Percentiles rank a stretch among this genome's conserved stretches.
These are phyloP conservation scores for Nicotiana otophora DNA, from an alignment of 257 asterid species.

Conservation along the genomic window DNA sequence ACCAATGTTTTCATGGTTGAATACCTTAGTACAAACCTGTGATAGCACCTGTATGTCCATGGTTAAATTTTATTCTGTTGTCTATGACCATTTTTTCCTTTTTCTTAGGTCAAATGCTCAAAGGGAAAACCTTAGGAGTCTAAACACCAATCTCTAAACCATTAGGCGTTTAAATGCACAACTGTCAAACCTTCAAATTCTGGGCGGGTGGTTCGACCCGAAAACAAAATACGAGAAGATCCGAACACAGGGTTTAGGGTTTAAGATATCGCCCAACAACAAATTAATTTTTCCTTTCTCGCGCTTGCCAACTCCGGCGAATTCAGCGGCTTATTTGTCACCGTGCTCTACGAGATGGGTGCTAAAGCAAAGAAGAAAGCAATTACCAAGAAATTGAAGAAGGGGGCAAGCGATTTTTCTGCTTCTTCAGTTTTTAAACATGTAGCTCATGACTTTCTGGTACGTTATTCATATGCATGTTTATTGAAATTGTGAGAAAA, in stretches of 20 bases:
- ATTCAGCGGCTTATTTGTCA: neutral
- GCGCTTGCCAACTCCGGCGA: neutral
- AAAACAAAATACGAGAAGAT: neutral
- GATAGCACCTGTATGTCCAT: too few relatives aligned
- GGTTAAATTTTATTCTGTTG: too few relatives aligned
- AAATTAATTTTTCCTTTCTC: neutral
- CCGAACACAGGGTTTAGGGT: neutral
- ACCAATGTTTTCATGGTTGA: too few relatives aligned
- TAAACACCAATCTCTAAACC: neutral
- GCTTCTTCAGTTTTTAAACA: constrained; percentile 29
- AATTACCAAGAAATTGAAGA: constrained; percentile 36
- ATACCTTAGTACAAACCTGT: too few relatives aligned
- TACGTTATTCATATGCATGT: neutral
- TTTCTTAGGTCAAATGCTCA: too few relatives aligned
- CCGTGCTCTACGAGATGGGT: constrained; percentile 26
- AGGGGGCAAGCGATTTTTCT: constrained; percentile 39
- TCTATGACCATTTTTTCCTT: too few relatives aligned
- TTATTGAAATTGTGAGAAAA: neutral
- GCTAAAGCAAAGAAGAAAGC: constrained; percentile 48
- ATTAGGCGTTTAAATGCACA: neutral
- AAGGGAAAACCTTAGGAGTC: neutral
- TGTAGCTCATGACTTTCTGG: constrained; percentile 56
- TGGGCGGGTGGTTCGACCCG: neutral
- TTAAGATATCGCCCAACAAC: neutral
- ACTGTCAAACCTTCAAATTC: neutral